phyloP scores from a whole-genome alignment of 805 yeast species.

The Hanseniaspora vineae region DNA sequence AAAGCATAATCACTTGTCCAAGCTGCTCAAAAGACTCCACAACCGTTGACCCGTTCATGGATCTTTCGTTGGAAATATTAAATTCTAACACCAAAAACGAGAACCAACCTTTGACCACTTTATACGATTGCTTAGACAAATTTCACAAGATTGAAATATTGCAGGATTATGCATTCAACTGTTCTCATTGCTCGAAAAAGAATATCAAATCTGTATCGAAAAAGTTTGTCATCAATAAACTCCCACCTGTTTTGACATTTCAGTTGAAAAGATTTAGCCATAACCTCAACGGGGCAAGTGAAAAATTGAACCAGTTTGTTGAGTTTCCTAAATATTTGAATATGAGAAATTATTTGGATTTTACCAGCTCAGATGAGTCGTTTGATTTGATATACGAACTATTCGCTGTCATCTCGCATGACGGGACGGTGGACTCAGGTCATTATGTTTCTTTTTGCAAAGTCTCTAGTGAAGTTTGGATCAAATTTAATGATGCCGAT shows the following conservation, averaged over 20 bases:
- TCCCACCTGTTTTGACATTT: constrained; percentile 70
- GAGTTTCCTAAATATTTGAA: constrained; percentile 62
- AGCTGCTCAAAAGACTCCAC: constrained; percentile 44
- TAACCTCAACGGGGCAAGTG: constrained; percentile 28
- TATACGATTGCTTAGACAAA: constrained; percentile 57
- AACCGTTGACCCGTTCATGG: constrained; percentile 82
- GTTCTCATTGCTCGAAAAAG: constrained; percentile 42
- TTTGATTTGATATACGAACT: constrained; percentile 51
- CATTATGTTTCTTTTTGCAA: constrained; percentile 80
- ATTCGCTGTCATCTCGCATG: constrained; percentile 78
- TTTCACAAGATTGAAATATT: constrained; percentile 70
- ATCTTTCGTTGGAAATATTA: constrained; percentile 66
- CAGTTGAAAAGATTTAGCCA: constrained; percentile 64
- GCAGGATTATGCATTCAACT: constrained; percentile 54
- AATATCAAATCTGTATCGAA: constrained; percentile 55
- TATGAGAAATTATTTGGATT: constrained; percentile 43
- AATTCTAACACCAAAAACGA: constrained; percentile 21
- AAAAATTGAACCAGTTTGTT: constrained; percentile 68
- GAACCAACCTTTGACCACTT: constrained; percentile 7
- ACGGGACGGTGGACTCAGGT: constrained; percentile 91
- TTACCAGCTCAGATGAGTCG: constrained; percentile 3
- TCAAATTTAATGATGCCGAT: constrained; percentile 79
- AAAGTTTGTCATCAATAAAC: constrained; percentile 49
- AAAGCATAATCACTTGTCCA: constrained; percentile 65
- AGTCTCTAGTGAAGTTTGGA: constrained; percentile 68